Percentiles rank a stretch among this genome's conserved stretches.
These are phyloP conservation scores for Geosmithia morbida DNA, from an alignment of 2,329 filamentous ascomycete species.

Conservation along the genomic window DNA sequence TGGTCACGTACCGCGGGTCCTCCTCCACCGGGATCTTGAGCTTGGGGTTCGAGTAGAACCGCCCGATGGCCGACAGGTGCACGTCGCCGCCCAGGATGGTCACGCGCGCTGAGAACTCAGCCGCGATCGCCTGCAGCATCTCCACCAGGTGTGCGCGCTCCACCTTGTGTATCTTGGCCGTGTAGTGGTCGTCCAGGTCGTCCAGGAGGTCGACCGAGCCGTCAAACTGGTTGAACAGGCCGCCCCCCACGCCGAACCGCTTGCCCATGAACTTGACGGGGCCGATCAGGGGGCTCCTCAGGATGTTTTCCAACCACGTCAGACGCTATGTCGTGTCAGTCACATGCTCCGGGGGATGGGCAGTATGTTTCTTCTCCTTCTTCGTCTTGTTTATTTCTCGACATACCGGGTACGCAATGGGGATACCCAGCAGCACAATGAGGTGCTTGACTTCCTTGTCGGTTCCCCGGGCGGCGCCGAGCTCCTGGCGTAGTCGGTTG, in stretches of 20 bases:
- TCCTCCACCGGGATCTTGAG: conserved; percentile 62
- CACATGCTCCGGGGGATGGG: no score
- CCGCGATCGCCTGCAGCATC: conserved; percentile 68
- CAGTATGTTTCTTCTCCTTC: no score
- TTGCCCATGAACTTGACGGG: conserved; percentile 84
- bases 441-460: conserved; percentile 78
- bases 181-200: conserved; percentile 93
- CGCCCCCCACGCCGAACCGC: conserved; percentile 72
- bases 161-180: conserved; percentile 76
- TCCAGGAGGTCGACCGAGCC: conserved; percentile 86
- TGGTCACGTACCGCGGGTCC: conserved; percentile 90
- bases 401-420: conserved; percentile 65
- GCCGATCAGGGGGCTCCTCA: conserved; percentile 73
- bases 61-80: conserved; percentile 78
- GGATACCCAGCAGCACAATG: conserved; percentile 75
- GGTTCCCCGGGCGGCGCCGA: conserved; percentile 48
- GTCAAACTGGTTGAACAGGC: conserved; percentile 87
- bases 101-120: conserved; percentile 75
- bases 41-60: conserved; percentile 85
- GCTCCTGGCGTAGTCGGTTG: conserved; percentile 56
- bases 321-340: conserved; percentile 40
- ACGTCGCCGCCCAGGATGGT: conserved; percentile 93
- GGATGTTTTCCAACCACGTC: conserved; percentile 92
- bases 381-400: no score
- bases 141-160: conserved; percentile 71